These are phyloP conservation scores for Thermothielavioides terrestris DNA, from an alignment of 495 filamentous ascomycete genomes.

Conservation along the genomic window DNA sequence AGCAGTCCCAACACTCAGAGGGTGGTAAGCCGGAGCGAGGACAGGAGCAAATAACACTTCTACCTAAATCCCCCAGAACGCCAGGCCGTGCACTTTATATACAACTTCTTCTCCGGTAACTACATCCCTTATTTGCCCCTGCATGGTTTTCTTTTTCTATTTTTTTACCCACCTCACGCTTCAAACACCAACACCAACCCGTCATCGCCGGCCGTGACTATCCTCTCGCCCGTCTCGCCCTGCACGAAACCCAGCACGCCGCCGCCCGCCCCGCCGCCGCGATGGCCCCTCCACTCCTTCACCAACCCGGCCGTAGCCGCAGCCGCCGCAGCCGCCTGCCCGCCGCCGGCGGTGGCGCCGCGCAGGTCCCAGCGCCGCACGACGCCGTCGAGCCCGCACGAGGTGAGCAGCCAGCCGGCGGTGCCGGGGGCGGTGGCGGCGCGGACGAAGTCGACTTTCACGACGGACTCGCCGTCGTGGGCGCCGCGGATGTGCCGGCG, in stretches of 20 bases:
- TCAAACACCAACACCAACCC: constrained; percentile 64
- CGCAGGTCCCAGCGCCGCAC: constrained; percentile 81
- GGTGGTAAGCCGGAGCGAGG: no score
- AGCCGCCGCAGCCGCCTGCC: constrained; percentile 8
- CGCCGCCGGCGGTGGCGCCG: constrained; percentile 53
- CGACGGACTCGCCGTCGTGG: constrained; percentile 73
- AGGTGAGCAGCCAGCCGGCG: constrained; percentile 58
- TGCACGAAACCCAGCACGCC: constrained; percentile 88
- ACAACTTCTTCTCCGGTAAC: no score
- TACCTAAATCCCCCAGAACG: no score
- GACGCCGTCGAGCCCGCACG: constrained; percentile 78
- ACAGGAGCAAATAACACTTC: no score
- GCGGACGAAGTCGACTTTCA: constrained; percentile 82
- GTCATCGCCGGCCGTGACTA: constrained; percentile 89
- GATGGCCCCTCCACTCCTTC: constrained; percentile 75
- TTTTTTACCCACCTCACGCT: constrained; percentile 19
- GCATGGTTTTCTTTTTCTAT: not conserved
- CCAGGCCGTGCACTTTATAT: no score
- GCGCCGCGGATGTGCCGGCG: constrained; percentile 70
- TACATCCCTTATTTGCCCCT: no score
- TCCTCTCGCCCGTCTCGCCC: constrained; percentile 52
- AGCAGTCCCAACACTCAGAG: no score
- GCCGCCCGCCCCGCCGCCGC: constrained; percentile 68
- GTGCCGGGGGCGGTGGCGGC: constrained; percentile 25
- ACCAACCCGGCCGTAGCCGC: constrained; percentile 51